These are phyloP conservation scores for Alternaria sp. DNA, from an alignment of 2,329 filamentous ascomycete genomes.

Conservation along the genomic window DNA sequence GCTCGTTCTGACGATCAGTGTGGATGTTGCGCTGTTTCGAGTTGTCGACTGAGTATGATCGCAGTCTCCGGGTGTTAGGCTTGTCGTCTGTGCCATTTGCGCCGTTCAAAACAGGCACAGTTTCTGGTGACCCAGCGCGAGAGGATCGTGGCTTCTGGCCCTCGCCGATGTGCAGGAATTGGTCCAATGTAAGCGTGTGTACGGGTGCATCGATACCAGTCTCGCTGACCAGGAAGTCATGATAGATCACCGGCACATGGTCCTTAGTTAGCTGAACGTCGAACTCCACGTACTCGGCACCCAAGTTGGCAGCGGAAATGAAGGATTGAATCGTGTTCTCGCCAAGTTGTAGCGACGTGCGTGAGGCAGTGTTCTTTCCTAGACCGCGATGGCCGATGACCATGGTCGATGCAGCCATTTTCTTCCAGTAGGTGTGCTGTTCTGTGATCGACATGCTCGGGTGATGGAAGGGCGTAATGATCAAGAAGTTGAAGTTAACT, in stretches of 20 bases:
- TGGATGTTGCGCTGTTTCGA: conserved; percentile 51
- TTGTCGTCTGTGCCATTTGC: conserved; percentile 23
- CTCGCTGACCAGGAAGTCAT: conserved; percentile 97
- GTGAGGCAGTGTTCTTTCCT: conserved; percentile 86
- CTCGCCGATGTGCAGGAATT: conserved; percentile 88
- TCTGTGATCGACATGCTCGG: conserved; percentile 92
- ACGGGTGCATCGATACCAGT: conserved; percentile 97
- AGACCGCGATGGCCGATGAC: conserved; percentile 73
- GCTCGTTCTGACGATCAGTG: conserved; percentile 54
- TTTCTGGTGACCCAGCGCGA: conserved; percentile 54
- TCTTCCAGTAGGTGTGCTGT: conserved; percentile 95
- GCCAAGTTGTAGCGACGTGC: conserved; percentile 88
- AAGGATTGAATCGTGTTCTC: conserved; percentile 97
- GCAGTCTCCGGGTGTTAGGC: conserved; percentile 44
- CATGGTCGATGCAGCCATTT: conserved; percentile 87
- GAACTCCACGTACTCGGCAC: conserved; percentile 74
- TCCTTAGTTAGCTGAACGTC: conserved; percentile 99
- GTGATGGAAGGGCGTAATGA: conserved; percentile 93
- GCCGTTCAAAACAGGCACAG: conserved; percentile 14
- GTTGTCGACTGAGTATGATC: conserved; percentile 67
- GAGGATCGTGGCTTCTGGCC: conserved; percentile 56
- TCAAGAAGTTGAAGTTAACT: conserved; percentile 95
- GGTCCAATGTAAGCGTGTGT: conserved; percentile 91
- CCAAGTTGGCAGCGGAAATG: conserved; percentile 92
- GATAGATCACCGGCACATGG: conserved; percentile 96